Percentiles rank a stretch among this genome's conserved stretches.
These are phyloP conservation scores for Populus ilicifolia DNA, from an alignment of 345 rosid species.

Conservation along the genomic window DNA sequence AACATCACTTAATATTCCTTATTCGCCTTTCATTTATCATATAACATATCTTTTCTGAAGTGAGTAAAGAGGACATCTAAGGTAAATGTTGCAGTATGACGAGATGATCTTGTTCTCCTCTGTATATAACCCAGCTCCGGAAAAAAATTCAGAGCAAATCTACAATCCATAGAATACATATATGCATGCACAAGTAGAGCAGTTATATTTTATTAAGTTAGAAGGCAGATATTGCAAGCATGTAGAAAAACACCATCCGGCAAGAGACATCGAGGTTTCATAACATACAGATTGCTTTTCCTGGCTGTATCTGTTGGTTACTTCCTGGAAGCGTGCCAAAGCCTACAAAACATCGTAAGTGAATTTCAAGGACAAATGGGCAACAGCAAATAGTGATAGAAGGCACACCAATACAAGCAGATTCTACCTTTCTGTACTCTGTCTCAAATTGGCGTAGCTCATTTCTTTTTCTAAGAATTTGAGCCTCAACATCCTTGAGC, in stretches of 20 bases:
- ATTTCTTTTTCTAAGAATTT: slow-evolving; percentile 81
- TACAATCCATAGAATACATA: not conserved
- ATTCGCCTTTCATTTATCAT: not conserved
- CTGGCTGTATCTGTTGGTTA: slow-evolving; percentile 74
- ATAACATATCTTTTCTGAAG: not conserved
- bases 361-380: slow-evolving; percentile 6
- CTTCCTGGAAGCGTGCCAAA: slow-evolving; percentile 94
- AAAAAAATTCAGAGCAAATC: not conserved
- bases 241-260: not conserved
- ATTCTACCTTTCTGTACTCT: slow-evolving; percentile 79
- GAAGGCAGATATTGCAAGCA: not conserved
- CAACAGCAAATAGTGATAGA: not conserved
- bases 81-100: not conserved
- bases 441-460: slow-evolving; percentile 94
- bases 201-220: not conserved
- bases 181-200: not conserved
- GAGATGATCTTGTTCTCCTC: not conserved
- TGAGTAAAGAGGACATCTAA: not conserved
- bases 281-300: slow-evolving; percentile 87
- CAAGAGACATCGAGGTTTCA: slow-evolving; percentile 6
- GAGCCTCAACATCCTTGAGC: slow-evolving; percentile 85
- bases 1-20: not conserved
- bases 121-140: slow-evolving; percentile 1
- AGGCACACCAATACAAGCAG: not conserved
- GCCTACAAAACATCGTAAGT: slow-evolving; percentile 52